Evolutionary conservation across 169 alveolate genomes (phyloP).

Genomic region (Cryptosporidium sp.): DNA sequence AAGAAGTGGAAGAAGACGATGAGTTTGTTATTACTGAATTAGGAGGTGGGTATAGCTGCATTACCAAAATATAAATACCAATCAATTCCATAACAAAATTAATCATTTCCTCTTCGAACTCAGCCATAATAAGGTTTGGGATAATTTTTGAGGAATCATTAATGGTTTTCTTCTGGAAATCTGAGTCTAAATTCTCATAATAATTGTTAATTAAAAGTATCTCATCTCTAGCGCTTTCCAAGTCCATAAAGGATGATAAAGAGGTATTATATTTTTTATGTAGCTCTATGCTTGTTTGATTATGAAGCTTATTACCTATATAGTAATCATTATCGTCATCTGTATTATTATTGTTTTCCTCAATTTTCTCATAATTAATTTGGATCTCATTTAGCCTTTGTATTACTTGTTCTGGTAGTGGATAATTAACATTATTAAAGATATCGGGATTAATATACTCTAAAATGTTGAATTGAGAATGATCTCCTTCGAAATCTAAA

Average conservation of each 20-base stretch:
- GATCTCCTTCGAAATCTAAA: conserved; percentile 20
- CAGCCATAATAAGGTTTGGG: conserved; percentile 70
- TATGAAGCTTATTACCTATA: neutral
- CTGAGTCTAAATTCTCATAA: conserved; percentile 20
- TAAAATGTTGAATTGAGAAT: conserved; percentile 33
- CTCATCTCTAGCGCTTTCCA: conserved; percentile 36
- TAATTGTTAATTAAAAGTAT: conserved; percentile 20
- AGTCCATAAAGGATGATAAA: conserved; percentile 37
- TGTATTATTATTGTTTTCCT: neutral
- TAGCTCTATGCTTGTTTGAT: conserved; percentile 16
- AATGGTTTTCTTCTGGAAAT: conserved; percentile 39
- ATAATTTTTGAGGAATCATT: conserved; percentile 27
- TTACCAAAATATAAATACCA: conserved; percentile 69
- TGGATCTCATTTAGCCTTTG: neutral
- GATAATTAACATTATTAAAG: conserved; percentile 16
- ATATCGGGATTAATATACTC: conserved; percentile 53
- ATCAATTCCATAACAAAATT: conserved; percentile 70
- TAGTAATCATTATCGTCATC: conserved; percentile 1
- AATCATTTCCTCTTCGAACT: conserved; percentile 72
- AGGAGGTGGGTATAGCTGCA: conserved; percentile 71
- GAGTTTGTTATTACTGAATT: conserved; percentile 43
- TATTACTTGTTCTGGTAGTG: conserved; percentile 20
- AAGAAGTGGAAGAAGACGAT: conserved; percentile 54
- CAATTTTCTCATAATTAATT: conserved; percentile 6
- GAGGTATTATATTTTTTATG: conserved; percentile 34